Evolutionary conservation across 257 asterid species (phyloP).

Genomic region (Schizonepeta tenuifolia): DNA sequence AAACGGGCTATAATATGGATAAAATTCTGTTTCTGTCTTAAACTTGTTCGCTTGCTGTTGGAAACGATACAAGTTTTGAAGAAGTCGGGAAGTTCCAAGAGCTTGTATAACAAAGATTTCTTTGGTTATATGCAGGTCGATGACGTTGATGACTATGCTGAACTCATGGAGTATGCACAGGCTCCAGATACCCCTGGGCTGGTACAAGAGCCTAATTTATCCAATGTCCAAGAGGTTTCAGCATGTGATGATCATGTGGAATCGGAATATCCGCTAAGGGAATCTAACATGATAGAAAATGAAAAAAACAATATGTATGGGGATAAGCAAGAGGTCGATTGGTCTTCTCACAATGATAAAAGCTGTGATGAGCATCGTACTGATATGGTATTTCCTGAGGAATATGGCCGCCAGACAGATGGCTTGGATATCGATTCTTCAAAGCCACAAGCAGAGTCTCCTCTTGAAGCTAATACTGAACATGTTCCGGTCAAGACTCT

Average conservation of each 20-base stretch:
- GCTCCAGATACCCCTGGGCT: conserved; percentile 97
- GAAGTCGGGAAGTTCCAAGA: background rate
- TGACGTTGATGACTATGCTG: conserved; percentile 50
- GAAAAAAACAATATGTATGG: conserved; percentile 34
- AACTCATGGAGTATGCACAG: conserved; percentile 76
- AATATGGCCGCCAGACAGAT: conserved; percentile 45
- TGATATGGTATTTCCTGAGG: conserved; percentile 38
- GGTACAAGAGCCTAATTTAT: conserved; percentile 75
- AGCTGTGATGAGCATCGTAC: conserved; percentile 42
- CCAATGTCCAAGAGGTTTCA: conserved; percentile 77
- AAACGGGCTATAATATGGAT: background rate
- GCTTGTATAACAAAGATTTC: conserved; percentile 13
- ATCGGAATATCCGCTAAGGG: conserved; percentile 60
- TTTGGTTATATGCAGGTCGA: conserved; percentile 50
- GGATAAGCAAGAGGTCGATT: conserved; percentile 45
- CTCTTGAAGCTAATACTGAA: conserved; percentile 38
- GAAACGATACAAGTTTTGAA: background rate
- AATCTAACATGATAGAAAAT: conserved; percentile 44
- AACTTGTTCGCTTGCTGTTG: background rate
- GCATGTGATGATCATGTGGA: conserved; percentile 85
- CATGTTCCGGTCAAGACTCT: conserved; percentile 33
- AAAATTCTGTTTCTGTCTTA: conserved; percentile 11
- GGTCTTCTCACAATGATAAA: conserved; percentile 40
- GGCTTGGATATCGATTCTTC: conserved; percentile 32
- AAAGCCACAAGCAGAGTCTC: conserved; percentile 40